Conservation (phyloP, 176 grass and related monocot species). For the Rhynchospora breviuscula region DNA sequence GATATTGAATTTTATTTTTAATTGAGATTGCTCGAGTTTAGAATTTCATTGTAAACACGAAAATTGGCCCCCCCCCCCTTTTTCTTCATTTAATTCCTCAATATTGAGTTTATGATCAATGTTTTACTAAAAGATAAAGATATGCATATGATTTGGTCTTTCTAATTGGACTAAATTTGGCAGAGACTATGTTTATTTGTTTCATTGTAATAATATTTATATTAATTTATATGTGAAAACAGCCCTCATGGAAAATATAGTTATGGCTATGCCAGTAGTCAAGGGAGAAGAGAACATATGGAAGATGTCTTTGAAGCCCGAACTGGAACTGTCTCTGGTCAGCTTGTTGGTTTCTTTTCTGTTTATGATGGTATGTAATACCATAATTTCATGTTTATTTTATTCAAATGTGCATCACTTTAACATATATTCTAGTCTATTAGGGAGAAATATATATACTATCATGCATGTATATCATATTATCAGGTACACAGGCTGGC, state of each 20-base stretch:
- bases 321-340: not conserved
- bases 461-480: not conserved
- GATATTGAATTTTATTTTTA: too few relatives aligned
- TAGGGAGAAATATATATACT: not conserved
- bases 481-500: not conserved
- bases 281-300: constrained; percentile 23
- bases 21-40: too few relatives aligned
- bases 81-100: not conserved
- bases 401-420: not conserved
- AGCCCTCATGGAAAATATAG: constrained; percentile 17
- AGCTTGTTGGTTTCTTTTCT: constrained; percentile 8
- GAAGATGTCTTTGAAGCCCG: constrained; percentile 13
- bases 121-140: not conserved
- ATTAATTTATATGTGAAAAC: constrained; percentile 7
- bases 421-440: not conserved
- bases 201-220: not conserved
- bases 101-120: not conserved
- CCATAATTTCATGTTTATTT: not conserved
- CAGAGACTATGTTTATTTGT: not conserved
- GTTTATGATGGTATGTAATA: constrained; percentile 27
- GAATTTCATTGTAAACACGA: too few relatives aligned
- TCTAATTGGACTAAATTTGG: not conserved
- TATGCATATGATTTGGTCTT: not conserved
- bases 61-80: too few relatives aligned
- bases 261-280: constrained; percentile 20